phyloP scores from a whole-genome alignment of 23 red algal genomes.

The Gracilaria gracilis region DNA sequence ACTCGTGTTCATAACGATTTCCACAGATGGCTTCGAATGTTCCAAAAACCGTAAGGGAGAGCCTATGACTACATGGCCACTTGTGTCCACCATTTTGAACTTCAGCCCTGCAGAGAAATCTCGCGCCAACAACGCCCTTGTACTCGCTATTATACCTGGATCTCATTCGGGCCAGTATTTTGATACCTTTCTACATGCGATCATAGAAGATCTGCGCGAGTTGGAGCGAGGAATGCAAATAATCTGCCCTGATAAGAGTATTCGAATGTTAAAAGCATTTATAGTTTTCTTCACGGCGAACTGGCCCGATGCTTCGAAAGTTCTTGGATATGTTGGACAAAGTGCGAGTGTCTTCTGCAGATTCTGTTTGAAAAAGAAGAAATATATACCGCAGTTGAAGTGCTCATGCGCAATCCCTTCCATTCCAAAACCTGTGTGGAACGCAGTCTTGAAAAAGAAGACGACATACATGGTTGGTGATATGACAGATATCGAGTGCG shows the following conservation, averaged over 20 bases:
- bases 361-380: slow-evolving; percentile 6
- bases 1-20: neutral
- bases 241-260: neutral
- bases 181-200: neutral
- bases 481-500: neutral
- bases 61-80: neutral
- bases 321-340: slow-evolving; percentile 1
- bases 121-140: neutral
- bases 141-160: neutral
- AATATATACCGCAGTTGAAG: neutral
- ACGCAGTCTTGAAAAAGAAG: neutral
- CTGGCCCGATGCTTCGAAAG: slow-evolving; percentile 25
- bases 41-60: neutral
- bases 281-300: neutral
- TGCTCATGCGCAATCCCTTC: neutral
- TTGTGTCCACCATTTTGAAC: neutral
- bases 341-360: neutral
- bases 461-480: no score
- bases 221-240: neutral
- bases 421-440: neutral
- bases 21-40: slow-evolving; percentile 1
- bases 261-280: neutral
- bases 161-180: neutral
- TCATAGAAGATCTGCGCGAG: neutral
- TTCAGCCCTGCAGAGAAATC: neutral